A percentile compares a stretch with the other conserved stretches of the same genome.
Conservation (phyloP, 768 basidiomycete species). For the Trametes cingulata region DNA sequence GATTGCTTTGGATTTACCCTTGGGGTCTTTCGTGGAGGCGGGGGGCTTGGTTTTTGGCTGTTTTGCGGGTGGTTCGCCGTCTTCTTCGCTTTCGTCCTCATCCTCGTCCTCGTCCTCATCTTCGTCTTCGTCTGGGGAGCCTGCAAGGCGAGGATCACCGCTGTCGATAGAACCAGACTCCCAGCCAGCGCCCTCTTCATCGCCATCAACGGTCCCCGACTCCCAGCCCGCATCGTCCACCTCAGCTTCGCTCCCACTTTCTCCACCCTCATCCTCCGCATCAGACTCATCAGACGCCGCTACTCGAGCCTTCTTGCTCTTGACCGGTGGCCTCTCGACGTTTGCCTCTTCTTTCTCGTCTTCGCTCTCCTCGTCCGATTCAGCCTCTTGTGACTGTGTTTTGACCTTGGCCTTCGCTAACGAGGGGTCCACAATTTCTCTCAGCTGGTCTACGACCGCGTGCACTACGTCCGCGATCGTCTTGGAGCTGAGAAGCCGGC, state of each 20-base stretch:
- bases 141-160: slow-evolving; percentile 14
- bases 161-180: slow-evolving; percentile 51
- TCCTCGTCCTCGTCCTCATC: slow-evolving; percentile 26
- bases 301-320: slow-evolving; percentile 13
- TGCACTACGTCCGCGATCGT: slow-evolving; percentile 61
- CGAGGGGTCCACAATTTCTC: slow-evolving; percentile 40
- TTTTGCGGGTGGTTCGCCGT: slow-evolving; percentile 17
- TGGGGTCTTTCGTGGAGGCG: slow-evolving; percentile 17
- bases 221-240: slow-evolving; percentile 49
- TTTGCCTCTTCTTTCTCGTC: slow-evolving; percentile 26
- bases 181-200: slow-evolving; percentile 40
- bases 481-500: slow-evolving; percentile 76
- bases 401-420: slow-evolving; percentile 8
- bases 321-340: slow-evolving; percentile 25
- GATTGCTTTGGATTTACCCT: slow-evolving; percentile 24
- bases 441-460: slow-evolving; percentile 51
- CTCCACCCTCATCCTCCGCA: slow-evolving; percentile 34
- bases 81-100: slow-evolving; percentile 26
- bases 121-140: slow-evolving; percentile 24
- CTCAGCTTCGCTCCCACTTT: slow-evolving; percentile 40
- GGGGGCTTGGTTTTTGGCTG: slow-evolving; percentile 16
- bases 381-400: not conserved
- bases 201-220: slow-evolving; percentile 31
- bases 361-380: slow-evolving; percentile 15
- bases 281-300: not conserved